phyloP scores from a whole-genome alignment of 768 basidiomycete genomes.

The Lentinula aciculospora region DNA sequence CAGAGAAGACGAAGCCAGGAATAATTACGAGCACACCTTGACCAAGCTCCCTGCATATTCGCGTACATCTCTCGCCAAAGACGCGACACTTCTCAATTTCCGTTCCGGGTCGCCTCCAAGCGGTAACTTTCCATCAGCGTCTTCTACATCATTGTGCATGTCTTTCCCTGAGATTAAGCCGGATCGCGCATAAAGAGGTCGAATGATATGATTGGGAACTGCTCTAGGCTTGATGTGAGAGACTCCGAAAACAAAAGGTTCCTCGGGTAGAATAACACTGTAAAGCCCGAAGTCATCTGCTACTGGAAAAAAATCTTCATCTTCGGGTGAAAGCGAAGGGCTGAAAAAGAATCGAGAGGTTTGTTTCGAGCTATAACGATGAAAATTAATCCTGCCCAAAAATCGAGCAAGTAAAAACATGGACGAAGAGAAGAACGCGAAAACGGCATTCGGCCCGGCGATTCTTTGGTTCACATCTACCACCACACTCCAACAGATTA shows the following conservation, averaged over 20 bases:
- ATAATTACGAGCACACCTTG: slow-evolving; percentile 29
- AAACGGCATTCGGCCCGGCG: neutral
- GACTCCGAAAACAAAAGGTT: slow-evolving; percentile 61
- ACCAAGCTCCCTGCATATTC: slow-evolving; percentile 49
- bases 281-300: slow-evolving; percentile 24
- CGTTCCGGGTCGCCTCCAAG: slow-evolving; percentile 51
- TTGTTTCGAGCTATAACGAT: neutral
- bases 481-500: too few relatives aligned
- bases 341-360: neutral
- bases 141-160: slow-evolving; percentile 8
- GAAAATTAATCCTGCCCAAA: neutral
- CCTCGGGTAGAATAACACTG: slow-evolving; percentile 56
- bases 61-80: slow-evolving; percentile 51
- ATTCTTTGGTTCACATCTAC: too few relatives aligned
- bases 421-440: neutral
- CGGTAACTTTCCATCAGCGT: slow-evolving; percentile 31
- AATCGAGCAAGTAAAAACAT: neutral
- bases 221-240: slow-evolving; percentile 49
- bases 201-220: slow-evolving; percentile 51
- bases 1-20: neutral
- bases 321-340: neutral
- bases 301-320: neutral
- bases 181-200: slow-evolving; percentile 48
- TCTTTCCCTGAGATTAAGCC: slow-evolving; percentile 4
- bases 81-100: slow-evolving; percentile 46